Evolutionary conservation across 306 rosid species (phyloP).

Genomic region (Aeschynomene evenia): DNA sequence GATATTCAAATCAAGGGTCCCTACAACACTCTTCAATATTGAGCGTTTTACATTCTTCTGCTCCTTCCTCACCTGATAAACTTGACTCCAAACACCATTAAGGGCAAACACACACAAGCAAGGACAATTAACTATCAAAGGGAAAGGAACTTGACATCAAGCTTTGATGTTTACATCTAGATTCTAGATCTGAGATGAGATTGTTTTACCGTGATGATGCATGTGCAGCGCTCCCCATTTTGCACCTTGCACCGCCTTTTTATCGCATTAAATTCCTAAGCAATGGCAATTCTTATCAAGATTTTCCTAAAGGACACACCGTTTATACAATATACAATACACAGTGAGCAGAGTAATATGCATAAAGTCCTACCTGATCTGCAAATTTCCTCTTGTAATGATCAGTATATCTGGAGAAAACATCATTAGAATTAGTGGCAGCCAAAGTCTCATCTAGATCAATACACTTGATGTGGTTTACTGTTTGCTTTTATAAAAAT

Average conservation of each 20-base stretch:
- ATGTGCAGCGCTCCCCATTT: constrained; percentile 39
- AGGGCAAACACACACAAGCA: constrained; percentile 13
- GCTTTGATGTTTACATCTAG: not conserved
- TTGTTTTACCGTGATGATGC: constrained; percentile 62
- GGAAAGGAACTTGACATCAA: not conserved
- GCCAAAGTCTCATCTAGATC: constrained; percentile 32
- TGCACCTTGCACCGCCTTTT: constrained; percentile 50
- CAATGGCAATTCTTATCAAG: constrained; percentile 23
- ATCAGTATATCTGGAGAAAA: constrained; percentile 59
- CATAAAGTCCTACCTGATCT: constrained; percentile 58
- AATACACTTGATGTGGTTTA: constrained; percentile 8
- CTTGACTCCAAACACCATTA: constrained; percentile 36
- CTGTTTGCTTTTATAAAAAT: not conserved
- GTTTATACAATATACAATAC: not conserved
- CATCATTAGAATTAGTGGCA: constrained; percentile 45
- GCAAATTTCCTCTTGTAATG: constrained; percentile 58
- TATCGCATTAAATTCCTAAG: constrained; percentile 66
- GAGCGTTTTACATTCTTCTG: constrained; percentile 45
- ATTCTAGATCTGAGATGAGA: not conserved
- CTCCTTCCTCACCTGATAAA: constrained; percentile 63
- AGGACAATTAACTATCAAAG: not conserved
- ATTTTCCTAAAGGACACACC: constrained; percentile 15
- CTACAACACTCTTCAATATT: constrained; percentile 58
- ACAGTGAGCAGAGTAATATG: not conserved
- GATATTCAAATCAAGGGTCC: constrained; percentile 74